Percentiles rank a stretch among this genome's conserved stretches.
Evolutionary conservation across 2,329 filamentous ascomycete species (phyloP).

Genomic region (Setomelanomma holmii): DNA sequence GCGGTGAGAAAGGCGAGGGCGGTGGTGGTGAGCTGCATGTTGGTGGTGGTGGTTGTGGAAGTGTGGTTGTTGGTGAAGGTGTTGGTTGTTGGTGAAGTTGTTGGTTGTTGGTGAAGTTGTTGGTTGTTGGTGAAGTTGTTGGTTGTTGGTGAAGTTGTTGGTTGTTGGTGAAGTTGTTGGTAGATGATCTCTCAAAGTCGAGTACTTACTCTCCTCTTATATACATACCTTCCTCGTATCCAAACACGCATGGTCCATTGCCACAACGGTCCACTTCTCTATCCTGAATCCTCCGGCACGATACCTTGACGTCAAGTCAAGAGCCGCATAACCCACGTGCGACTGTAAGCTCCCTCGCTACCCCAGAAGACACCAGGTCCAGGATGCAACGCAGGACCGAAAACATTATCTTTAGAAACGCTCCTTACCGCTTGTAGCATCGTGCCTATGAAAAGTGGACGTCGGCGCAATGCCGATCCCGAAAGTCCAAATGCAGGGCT

Average conservation of each 20-base stretch:
- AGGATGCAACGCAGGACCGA: neutral
- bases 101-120: neutral
- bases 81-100: neutral
- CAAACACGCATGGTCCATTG: neutral
- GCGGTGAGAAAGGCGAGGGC: slow-evolving; percentile 22
- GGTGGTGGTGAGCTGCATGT: slow-evolving; percentile 27
- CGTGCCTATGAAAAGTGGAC: neutral
- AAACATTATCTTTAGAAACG: neutral
- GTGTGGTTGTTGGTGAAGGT: neutral
- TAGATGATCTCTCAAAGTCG: neutral
- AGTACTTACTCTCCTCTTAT: neutral
- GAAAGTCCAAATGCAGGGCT: neutral
- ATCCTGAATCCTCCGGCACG: neutral
- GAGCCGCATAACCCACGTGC: neutral
- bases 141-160: neutral
- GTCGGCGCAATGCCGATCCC: neutral
- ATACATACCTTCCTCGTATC: slow-evolving; percentile 6
- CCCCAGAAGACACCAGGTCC: slow-evolving; percentile 4
- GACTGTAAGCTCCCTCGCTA: neutral
- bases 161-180: neutral
- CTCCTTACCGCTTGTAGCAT: neutral
- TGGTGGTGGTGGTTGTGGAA: slow-evolving; percentile 1
- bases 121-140: neutral
- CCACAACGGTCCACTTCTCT: neutral
- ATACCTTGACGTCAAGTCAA: slow-evolving; percentile 4